Evolutionary conservation across 306 rosid species (phyloP), one percentile per base, ranked within the genome.

Genomic region (Corylus americana): DNA sequence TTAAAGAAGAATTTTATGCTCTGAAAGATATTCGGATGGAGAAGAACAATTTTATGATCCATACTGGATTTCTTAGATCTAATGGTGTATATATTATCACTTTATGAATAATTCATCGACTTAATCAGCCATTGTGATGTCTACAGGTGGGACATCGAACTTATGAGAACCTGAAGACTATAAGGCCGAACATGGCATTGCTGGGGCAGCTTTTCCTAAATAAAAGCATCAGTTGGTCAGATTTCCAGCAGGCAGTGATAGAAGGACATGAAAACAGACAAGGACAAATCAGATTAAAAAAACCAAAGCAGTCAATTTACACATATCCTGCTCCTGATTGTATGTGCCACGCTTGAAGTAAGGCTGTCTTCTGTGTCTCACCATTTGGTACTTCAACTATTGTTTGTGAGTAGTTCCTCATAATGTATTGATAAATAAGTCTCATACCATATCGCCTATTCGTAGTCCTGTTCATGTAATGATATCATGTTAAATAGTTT

Each of bases 301-400:
- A 87, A 84, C 89, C 96, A 27, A 96, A 93, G 86, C 98, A 96
- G 76, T 96, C 99, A 51, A 86, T 96, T 54, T 96, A 96, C 78
- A 93, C 99, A 5, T 96, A 96, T 47, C 99, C 99, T 50, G 88
- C 89, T 79, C 98, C 98, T 44, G 96, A 96, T 80, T 96, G 99
- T 90, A 93, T 93, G 91, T 96, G 98, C 87, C 92, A 89, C 69
- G 89, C 89, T 79, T 91, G 78, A 82, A 55, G 55, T 77, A 85
- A 81, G 70, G 62, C 50, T 55, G 69, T 71, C 80, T 70, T 55
- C 66, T 78, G 78, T 77, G 44, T 80, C 71, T 57, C 79, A 74
- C 74, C 57, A 62, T 80, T 86, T 77, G 4, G 84, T 77, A 80
- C 76, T 82, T 9, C 44, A 61, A 50, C 82, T 82, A 86, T 85